phyloP scores from a whole-genome alignment of 257 asterid species.

The Penstemon davidsonii region DNA sequence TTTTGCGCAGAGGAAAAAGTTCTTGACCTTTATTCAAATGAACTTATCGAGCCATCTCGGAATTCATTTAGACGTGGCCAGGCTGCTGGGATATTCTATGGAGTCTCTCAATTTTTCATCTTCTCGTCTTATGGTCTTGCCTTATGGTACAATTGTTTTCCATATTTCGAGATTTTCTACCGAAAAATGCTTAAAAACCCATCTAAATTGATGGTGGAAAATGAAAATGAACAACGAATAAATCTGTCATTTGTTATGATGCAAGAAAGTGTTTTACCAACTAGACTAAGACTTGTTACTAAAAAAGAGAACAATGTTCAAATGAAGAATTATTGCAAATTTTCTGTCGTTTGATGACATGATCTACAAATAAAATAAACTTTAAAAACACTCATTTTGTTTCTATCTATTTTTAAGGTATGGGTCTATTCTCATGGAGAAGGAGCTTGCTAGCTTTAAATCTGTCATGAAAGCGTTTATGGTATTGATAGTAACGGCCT shows the following conservation, averaged over 20 bases:
- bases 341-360: no score
- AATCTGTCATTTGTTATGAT: no score
- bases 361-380: no score
- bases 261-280: no score
- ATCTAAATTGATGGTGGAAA: no score
- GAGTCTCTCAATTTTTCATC: slow-evolving; percentile 92
- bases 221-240: no score
- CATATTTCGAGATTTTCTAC: neutral
- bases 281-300: no score
- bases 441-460: slow-evolving; percentile 77
- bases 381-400: neutral
- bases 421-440: slow-evolving; percentile 85
- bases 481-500: slow-evolving; percentile 87
- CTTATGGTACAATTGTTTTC: slow-evolving; percentile 58
- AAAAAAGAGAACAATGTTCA: no score
- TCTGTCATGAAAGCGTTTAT: slow-evolving; percentile 88
- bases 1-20: slow-evolving; percentile 92
- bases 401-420: slow-evolving; percentile 44
- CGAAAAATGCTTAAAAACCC: no score
- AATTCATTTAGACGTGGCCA: slow-evolving; percentile 86
- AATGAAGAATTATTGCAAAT: no score
- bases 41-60: slow-evolving; percentile 79
- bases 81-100: slow-evolving; percentile 86
- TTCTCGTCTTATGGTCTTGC: slow-evolving; percentile 94
- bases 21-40: slow-evolving; percentile 62